Evolutionary conservation across 352 stramenopile genomes (phyloP).

Genomic region (Blastocystis sp.): DNA sequence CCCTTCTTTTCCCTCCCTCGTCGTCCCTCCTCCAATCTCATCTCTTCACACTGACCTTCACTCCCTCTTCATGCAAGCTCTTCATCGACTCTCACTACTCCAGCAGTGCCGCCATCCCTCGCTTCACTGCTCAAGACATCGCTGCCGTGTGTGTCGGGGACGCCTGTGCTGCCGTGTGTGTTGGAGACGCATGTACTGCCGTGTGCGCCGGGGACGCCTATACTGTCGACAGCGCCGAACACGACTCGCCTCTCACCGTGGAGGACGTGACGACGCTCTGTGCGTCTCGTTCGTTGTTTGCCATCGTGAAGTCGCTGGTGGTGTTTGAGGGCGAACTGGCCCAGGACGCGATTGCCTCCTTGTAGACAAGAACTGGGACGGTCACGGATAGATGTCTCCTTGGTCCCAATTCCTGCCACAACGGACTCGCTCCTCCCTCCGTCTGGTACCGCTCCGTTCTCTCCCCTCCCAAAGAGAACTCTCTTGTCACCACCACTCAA

Average conservation of each 20-base stretch:
- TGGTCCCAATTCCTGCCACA: neutral
- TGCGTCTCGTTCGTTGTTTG: neutral
- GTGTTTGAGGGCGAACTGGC: neutral
- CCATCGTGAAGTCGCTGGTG: neutral
- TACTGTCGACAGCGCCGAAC: neutral
- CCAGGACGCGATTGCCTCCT: neutral
- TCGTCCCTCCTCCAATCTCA: neutral
- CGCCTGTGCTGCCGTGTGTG: neutral
- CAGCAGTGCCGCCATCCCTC: neutral
- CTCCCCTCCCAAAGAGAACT: neutral
- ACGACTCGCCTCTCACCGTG: neutral
- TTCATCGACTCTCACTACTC: conserved; percentile 27
- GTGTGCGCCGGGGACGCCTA: neutral
- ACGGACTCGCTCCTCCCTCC: neutral
- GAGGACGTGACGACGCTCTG: neutral
- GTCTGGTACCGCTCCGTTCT: neutral
- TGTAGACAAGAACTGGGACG: neutral
- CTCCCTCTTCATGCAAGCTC: neutral
- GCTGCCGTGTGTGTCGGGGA: neutral
- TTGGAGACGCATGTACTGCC: neutral
- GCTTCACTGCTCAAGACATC: conserved; percentile 6
- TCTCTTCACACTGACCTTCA: conserved; percentile 52
- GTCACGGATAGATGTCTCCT: neutral
- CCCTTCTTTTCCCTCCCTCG: neutral
- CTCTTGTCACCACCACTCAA: neutral